Evolutionary conservation across 2,329 filamentous ascomycete species (phyloP).

Genomic region (Bisporella sp.): DNA sequence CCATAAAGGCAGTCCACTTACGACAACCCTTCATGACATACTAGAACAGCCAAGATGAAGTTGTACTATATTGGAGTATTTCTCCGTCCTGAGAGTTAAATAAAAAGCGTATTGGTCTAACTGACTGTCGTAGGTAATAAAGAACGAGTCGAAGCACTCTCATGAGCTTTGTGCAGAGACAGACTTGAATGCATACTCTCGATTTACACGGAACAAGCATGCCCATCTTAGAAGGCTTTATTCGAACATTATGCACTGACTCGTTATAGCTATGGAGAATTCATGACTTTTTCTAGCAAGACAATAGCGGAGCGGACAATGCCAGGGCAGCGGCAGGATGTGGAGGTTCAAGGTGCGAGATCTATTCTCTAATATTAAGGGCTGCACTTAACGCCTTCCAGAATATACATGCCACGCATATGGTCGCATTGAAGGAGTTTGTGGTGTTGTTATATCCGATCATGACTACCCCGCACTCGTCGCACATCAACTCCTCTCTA

Average conservation of each 20-base stretch:
- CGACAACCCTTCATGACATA: too few relatives aligned
- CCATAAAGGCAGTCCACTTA: too few relatives aligned
- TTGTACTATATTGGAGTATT: constrained; percentile 78
- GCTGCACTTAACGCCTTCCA: constrained; percentile 19
- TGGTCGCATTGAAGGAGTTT: constrained; percentile 65
- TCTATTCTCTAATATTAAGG: too few relatives aligned
- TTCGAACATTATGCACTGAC: background rate
- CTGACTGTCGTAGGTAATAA: constrained; percentile 57
- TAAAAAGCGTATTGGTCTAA: constrained; percentile 11
- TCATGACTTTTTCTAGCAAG: constrained; percentile 81
- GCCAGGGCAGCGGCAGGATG: constrained; percentile 75
- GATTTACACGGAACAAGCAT: background rate
- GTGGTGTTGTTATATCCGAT: constrained; percentile 71
- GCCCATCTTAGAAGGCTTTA: background rate
- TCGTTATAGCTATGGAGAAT: constrained; percentile 40
- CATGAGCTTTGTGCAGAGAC: constrained; percentile 71
- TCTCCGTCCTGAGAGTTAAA: constrained; percentile 9
- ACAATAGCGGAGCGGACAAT: constrained; percentile 80
- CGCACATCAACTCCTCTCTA: constrained; percentile 79
- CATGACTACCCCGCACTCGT: constrained; percentile 70
- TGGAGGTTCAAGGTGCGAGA: constrained; percentile 66
- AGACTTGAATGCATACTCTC: constrained; percentile 53
- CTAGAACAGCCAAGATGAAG: too few relatives aligned
- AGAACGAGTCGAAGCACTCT: constrained; percentile 69
- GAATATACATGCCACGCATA: constrained; percentile 75